Conservation (phyloP, 2,329 filamentous ascomycete genomes). For the Nemania abortiva region DNA sequence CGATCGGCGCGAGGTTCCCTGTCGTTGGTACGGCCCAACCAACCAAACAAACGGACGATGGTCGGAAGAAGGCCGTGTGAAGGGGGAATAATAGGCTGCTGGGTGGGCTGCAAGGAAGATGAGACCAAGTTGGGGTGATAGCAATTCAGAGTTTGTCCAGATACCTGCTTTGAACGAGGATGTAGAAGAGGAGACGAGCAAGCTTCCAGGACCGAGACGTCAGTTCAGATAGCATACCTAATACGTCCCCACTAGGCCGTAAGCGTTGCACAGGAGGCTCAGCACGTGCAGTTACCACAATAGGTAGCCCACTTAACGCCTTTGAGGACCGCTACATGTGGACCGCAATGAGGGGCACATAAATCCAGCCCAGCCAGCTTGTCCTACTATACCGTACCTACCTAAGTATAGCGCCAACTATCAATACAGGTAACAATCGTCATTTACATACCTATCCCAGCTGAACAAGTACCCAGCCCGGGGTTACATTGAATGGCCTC, state of each 20-base stretch:
- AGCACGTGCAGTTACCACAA: background rate
- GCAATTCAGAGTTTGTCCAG: background rate
- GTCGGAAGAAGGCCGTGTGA: background rate
- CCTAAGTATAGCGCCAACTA: no score
- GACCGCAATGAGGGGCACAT: background rate
- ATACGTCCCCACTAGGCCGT: background rate
- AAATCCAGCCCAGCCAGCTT: no score
- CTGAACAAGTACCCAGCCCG: background rate
- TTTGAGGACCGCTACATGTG: background rate
- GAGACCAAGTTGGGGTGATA: background rate
- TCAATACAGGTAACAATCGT: no score
- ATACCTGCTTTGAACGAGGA: background rate
- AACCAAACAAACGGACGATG: background rate
- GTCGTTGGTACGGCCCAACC: background rate
- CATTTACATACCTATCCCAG: no score
- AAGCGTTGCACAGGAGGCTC: background rate
- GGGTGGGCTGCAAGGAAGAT: background rate
- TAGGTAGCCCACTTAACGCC: no score
- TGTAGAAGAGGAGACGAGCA: background rate
- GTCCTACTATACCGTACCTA: no score
- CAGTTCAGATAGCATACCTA: background rate
- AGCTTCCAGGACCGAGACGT: background rate
- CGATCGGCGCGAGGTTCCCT: background rate
- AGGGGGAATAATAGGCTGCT: background rate
- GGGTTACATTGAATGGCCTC: background rate